A percentile compares a stretch with the other conserved stretches of the same genome.
Evolutionary conservation across 139 green algal genomes (phyloP).

Genomic region (Ostreobium quekettii): DNA sequence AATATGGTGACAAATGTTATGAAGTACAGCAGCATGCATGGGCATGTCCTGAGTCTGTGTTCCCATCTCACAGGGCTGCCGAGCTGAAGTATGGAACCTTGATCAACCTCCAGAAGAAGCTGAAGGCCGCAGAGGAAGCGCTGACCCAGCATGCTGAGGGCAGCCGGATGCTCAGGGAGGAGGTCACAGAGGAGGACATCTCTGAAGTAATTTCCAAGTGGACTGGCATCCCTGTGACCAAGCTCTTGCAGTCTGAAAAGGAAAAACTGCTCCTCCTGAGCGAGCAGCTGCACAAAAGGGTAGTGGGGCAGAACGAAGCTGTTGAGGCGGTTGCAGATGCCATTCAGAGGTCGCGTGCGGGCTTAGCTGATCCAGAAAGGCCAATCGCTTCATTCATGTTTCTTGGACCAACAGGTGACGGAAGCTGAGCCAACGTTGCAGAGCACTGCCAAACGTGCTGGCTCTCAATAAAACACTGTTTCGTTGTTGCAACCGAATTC

Average conservation of each 20-base stretch:
- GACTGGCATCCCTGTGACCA: conserved; percentile 46
- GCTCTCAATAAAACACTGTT: too few species aligned
- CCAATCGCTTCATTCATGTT: conserved; percentile 98
- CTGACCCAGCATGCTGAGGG: conserved; percentile 24
- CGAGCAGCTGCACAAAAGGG: conserved; percentile 84
- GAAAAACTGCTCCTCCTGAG: conserved; percentile 89
- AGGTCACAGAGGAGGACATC: conserved; percentile 71
- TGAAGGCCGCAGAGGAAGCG: conserved; percentile 61
- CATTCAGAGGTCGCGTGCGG: conserved; percentile 90
- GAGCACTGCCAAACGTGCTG: too few species aligned
- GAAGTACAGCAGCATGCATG: background rate
- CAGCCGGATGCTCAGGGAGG: conserved; percentile 77
- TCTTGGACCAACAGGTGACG: conserved; percentile 78
- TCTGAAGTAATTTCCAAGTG: background rate
- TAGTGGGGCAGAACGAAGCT: conserved; percentile 80
- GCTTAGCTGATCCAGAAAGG: conserved; percentile 74
- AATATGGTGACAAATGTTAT: too few species aligned
- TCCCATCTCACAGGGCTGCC: conserved; percentile 56
- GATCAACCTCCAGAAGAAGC: conserved; percentile 72
- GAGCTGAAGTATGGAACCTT: conserved; percentile 98
- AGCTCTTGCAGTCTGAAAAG: conserved; percentile 52
- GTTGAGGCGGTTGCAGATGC: conserved; percentile 85
- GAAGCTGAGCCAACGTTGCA: too few species aligned
- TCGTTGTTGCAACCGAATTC: too few species aligned
- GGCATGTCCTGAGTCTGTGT: background rate